Base-by-base conservation (phyloP, 2,329 filamentous ascomycete species). In the Colletotrichum tropicicola region DNA sequence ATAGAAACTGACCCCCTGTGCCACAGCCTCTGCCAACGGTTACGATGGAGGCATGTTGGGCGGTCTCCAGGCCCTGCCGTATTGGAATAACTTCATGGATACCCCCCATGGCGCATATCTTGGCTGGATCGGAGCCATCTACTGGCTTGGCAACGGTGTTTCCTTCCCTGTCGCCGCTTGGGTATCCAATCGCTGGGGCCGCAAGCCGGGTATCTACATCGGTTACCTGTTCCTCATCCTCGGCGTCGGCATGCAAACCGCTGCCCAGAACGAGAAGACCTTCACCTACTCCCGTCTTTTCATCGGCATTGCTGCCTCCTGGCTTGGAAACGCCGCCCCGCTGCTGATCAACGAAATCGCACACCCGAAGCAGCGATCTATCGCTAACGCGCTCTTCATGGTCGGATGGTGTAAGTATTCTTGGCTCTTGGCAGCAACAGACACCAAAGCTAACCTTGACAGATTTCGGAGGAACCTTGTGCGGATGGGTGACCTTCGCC, bases 11-110 rank as follows among this genome's bases (percentile, higher is more conserved):
- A 65, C 41, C 12, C 8, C 3, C 4, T 27, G 19, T 5, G 6
- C 13, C 2, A 2, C 5, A 65, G 73, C 80, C 77, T 68, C 77
- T 79, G 66, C 76, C 0, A 71, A 71, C 0, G 77, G 77, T 0
- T 78, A 76, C 55, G 76, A 78, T 27, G 76, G 74, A 19, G 79
- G 78, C 1, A 74, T 83, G 63, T 80, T 81, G 78, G 83, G 83
- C 64, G 81, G 80, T 10, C 73, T 83, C 0, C 80, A 83, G 56
- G 75, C 80, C 8, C 73, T 81, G 0, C 65, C 73, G 0, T 71
- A 77, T 64, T 83, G 82, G 81, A 74, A 77, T 55, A 59, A 67
- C 2, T 82, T 80, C 60, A 81, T 83, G 53, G 72, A 73, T 25
- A 69, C 78, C 37, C 79, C 79, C 1, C 43, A 67, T 13, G 78